Conservation (phyloP, 768 basidiomycete species). For the Phanerochaete sordida region DNA sequence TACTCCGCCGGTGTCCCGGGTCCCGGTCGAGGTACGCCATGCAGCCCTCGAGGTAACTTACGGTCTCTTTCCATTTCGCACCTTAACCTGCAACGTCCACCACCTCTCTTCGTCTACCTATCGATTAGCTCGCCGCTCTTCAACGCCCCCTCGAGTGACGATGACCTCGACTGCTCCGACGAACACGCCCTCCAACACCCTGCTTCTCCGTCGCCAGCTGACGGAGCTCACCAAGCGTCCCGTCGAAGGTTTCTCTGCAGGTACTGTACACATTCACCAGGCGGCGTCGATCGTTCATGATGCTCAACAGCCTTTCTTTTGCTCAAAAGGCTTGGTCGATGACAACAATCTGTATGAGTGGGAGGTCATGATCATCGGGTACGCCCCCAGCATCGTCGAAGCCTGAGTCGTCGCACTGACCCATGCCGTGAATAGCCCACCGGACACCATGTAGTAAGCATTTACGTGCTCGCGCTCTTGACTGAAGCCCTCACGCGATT, state of each 20-base stretch:
- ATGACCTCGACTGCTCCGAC: constrained; percentile 15
- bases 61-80: background rate
- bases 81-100: constrained; percentile 3
- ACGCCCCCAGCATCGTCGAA: constrained; percentile 25
- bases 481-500: background rate
- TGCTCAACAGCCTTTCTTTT: constrained; percentile 17
- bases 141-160: background rate
- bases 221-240: constrained; percentile 87
- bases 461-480: constrained; percentile 1
- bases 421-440: constrained; percentile 53
- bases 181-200: constrained; percentile 31
- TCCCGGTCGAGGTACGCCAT: background rate
- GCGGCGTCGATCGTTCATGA: constrained; percentile 17
- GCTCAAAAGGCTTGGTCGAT: constrained; percentile 76
- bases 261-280: constrained; percentile 34
- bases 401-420: background rate
- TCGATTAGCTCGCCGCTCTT: background rate
- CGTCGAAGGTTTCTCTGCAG: constrained; percentile 96
- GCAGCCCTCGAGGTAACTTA: background rate
- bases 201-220: constrained; percentile 77
- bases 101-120: background rate
- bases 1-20: constrained; percentile 2
- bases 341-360: constrained; percentile 95
- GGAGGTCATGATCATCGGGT: constrained; percentile 96
- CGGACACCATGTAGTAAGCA: constrained; percentile 87